Evolutionary conservation across 352 stramenopile species (phyloP).

Genomic region (Globisporangium barbulae): DNA sequence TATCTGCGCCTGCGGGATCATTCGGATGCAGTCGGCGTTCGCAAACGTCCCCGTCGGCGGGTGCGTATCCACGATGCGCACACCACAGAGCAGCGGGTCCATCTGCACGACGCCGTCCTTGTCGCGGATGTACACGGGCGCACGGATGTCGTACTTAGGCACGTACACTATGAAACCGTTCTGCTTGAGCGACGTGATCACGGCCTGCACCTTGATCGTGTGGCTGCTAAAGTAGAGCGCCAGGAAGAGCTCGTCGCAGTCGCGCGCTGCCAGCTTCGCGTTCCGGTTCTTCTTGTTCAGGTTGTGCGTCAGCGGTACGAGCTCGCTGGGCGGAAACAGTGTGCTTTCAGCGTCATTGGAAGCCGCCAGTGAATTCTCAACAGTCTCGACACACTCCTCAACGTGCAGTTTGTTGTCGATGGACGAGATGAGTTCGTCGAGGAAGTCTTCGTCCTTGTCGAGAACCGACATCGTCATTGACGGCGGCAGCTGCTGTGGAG

Average conservation of each 20-base stretch:
- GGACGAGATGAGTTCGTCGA: slow-evolving; percentile 63
- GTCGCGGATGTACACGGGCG: slow-evolving; percentile 90
- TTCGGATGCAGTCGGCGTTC: slow-evolving; percentile 49
- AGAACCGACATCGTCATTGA: slow-evolving; percentile 65
- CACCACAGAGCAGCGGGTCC: slow-evolving; percentile 64
- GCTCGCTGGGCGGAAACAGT: slow-evolving; percentile 50
- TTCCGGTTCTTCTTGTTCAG: slow-evolving; percentile 91
- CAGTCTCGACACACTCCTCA: neutral
- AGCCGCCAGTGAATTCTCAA: neutral
- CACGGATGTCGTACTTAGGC: slow-evolving; percentile 89
- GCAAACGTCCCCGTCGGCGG: slow-evolving; percentile 63
- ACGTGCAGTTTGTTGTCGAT: slow-evolving; percentile 60
- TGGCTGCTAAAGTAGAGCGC: slow-evolving; percentile 92
- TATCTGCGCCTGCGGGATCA: slow-evolving; percentile 54
- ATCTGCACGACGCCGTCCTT: slow-evolving; percentile 84
- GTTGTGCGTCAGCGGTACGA: slow-evolving; percentile 79
- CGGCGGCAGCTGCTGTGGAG: slow-evolving; percentile 27
- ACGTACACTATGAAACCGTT: slow-evolving; percentile 94
- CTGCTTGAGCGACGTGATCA: slow-evolving; percentile 88
- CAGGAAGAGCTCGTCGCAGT: slow-evolving; percentile 91
- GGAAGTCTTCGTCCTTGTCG: slow-evolving; percentile 46
- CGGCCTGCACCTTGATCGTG: slow-evolving; percentile 72
- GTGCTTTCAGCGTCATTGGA: slow-evolving; percentile 14
- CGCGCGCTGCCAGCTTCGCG: slow-evolving; percentile 85
- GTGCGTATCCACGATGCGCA: slow-evolving; percentile 58